These are phyloP conservation scores for Hypoxylon fragiforme DNA, from an alignment of 495 filamentous ascomycete genomes.

Conservation along the genomic window DNA sequence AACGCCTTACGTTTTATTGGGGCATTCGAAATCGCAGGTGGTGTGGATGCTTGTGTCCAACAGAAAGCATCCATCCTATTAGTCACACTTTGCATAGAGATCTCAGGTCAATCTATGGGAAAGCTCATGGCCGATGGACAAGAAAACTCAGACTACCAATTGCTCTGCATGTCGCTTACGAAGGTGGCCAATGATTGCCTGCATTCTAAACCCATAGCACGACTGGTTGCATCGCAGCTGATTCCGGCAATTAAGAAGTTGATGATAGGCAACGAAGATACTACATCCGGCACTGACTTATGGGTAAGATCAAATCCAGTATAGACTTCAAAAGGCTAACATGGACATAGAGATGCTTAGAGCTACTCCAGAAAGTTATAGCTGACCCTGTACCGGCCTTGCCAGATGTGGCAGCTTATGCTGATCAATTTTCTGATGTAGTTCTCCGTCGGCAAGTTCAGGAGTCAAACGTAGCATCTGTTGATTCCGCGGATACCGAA, in stretches of 20 bases:
- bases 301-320: slow-evolving; percentile 34
- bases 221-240: slow-evolving; percentile 40
- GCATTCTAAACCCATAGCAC: slow-evolving; percentile 36
- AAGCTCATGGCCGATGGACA: slow-evolving; percentile 1
- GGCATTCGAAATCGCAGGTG: slow-evolving; percentile 6
- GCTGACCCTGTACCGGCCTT: slow-evolving; percentile 14
- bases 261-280: slow-evolving; percentile 22
- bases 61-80: slow-evolving; percentile 41
- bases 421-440: slow-evolving; percentile 37
- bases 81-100: slow-evolving; percentile 39
- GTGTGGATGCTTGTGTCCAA: slow-evolving; percentile 27
- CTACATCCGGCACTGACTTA: slow-evolving; percentile 35
- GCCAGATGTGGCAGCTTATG: slow-evolving; percentile 9
- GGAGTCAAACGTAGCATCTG: slow-evolving; percentile 18
- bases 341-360: slow-evolving; percentile 35
- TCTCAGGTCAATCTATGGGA: slow-evolving; percentile 19
- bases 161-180: slow-evolving; percentile 36
- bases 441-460: slow-evolving; percentile 33
- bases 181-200: slow-evolving; percentile 39
- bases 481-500: slow-evolving; percentile 16
- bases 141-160: slow-evolving; percentile 11
- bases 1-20: slow-evolving; percentile 33
- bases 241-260: slow-evolving; percentile 33
- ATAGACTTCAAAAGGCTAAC: slow-evolving; percentile 23
- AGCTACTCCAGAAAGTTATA: slow-evolving; percentile 35